Evolutionary conservation across 2,329 filamentous ascomycete genomes (phyloP).

Genomic region (Magnaporthiopsis incrustans): DNA sequence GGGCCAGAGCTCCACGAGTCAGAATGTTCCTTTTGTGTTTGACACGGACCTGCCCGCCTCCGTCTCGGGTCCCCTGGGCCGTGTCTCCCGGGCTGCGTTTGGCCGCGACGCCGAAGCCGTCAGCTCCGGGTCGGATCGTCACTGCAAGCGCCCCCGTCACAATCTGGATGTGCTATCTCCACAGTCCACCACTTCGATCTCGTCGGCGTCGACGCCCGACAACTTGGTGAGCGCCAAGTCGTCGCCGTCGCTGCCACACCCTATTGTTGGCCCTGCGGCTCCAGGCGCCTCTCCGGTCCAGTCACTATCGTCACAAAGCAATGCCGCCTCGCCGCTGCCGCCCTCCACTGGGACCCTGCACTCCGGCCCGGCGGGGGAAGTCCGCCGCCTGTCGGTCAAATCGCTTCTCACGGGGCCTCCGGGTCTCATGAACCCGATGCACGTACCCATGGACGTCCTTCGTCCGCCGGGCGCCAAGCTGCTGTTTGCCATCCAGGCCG

Average conservation of each 20-base stretch:
- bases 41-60: background rate
- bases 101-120: background rate
- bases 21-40: background rate
- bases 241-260: background rate
- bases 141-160: background rate
- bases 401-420: conserved; percentile 51
- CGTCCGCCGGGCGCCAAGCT: background rate
- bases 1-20: background rate
- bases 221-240: background rate
- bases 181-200: background rate
- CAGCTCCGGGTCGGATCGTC: background rate
- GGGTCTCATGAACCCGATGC: conserved; percentile 14
- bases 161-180: background rate
- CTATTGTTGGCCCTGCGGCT: background rate
- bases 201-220: background rate
- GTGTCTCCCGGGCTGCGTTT: background rate
- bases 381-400: conserved; percentile 51
- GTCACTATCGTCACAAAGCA: background rate
- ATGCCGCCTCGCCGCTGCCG: background rate
- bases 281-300: background rate
- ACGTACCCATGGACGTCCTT: conserved; percentile 11
- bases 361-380: background rate
- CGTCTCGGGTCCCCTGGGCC: background rate
- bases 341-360: background rate
- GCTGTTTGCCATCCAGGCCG: conserved; percentile 1